Conservation (phyloP, 2,329 filamentous ascomycete species). For the Curvularia spicifera region DNA sequence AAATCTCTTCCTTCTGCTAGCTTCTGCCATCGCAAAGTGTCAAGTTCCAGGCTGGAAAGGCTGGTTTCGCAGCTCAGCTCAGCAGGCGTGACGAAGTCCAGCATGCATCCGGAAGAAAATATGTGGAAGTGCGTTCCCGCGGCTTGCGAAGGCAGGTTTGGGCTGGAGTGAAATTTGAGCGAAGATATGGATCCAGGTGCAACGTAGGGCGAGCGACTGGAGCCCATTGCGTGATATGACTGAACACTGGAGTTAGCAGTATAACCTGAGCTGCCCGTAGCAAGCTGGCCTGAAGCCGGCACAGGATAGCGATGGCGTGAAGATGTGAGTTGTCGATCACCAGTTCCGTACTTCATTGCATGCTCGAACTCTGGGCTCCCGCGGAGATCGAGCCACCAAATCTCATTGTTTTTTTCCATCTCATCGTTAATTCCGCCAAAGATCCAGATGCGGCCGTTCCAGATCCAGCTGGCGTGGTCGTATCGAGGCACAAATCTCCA, state of each 20-base stretch:
- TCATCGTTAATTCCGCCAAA: constrained; percentile 94
- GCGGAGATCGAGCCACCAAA: constrained; percentile 97
- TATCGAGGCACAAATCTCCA: constrained; percentile 96
- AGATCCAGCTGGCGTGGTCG: constrained; percentile 94
- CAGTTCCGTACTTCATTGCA: constrained; percentile 64
- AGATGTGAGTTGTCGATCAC: constrained; percentile 50
- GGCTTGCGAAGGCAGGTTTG: constrained; percentile 84
- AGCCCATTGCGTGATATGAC: constrained; percentile 55
- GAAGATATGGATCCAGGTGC: constrained; percentile 87
- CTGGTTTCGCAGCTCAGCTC: constrained; percentile 92
- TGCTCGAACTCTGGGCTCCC: constrained; percentile 85
- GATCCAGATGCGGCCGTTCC: constrained; percentile 91
- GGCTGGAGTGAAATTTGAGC: constrained; percentile 86
- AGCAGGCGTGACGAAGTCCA: constrained; percentile 93
- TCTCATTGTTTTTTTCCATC: constrained; percentile 94
- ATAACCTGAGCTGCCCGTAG: constrained; percentile 61
- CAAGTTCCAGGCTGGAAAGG: constrained; percentile 85
- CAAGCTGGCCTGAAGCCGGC: constrained; percentile 40
- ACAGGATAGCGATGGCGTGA: constrained; percentile 41
- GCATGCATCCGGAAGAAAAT: constrained; percentile 87
- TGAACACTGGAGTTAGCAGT: constrained; percentile 74
- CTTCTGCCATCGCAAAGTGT: constrained; percentile 89
- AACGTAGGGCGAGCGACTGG: constrained; percentile 56
- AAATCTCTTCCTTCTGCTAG: constrained; percentile 93
- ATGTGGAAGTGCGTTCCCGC: constrained; percentile 95